Evolutionary conservation across 2,329 filamentous ascomycete species (phyloP), one percentile per base, ranked within the genome.

Genomic region (Ceratocystis diversiconidia): DNA sequence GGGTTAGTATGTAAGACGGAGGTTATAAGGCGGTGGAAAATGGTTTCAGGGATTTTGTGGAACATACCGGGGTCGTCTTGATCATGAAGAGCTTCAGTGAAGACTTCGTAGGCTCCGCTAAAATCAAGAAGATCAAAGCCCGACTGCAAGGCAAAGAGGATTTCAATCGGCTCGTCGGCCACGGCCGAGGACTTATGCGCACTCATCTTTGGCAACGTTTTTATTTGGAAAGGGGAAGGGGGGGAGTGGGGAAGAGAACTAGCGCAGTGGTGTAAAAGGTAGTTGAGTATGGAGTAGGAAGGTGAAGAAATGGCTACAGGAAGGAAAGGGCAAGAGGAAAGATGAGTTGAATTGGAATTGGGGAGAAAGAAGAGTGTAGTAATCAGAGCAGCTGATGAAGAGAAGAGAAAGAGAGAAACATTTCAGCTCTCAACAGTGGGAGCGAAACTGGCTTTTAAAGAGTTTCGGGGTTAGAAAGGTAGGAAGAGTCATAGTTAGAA

Each of bases 51-150:
- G 46, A 30, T 17, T 15, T 32, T 10, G 32, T 55, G 62, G 8
- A 50, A 75, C 80, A 73, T 76, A 82, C 82, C 74, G 46, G 76
- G 72, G 70, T 85, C 79, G 64, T 80, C 78, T 69, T 78, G 76
- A 69, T 85, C 77, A 68, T 84, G 81, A 52, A 78, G 77, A 67
- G 81, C 80, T 61, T 72, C 73, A 69, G 74, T 74, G 66, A 85
- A 76, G 68, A 79, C 78, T 75, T 83, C 79, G 63, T 81, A 72
- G 55, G 81, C 78, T 69, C 80, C 82, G 66, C 80, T 79, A 70
- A 85, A 79, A 76, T 85, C 82, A 69, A 84, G 71, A 67, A 85
- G 73, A 72, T 84, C 77, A 73, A 85, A 85, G 73, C 83, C 82
- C 72, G 78, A 75, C 65, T 85, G 82, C 70, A 85, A 78, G 70